Evolutionary conservation across 2,329 filamentous ascomycete species (phyloP).

Genomic region (Metarhizium anisopliae): DNA sequence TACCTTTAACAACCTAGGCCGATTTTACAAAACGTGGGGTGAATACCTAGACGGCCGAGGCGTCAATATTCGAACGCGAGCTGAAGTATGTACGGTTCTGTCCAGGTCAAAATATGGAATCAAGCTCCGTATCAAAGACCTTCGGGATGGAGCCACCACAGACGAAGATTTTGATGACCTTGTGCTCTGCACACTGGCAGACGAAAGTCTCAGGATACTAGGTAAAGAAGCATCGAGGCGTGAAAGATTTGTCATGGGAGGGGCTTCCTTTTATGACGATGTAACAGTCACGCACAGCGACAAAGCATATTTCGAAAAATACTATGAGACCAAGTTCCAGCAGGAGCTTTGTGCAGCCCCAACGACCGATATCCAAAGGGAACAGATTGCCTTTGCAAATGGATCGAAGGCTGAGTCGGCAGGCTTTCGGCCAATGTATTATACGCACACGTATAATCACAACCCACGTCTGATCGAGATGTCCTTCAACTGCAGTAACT

Average conservation of each 20-base stretch:
- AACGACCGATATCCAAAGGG: constrained; percentile 28
- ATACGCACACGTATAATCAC: constrained; percentile 49
- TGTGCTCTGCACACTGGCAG: constrained; percentile 56
- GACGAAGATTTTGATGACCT: constrained; percentile 55
- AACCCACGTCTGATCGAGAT: constrained; percentile 54
- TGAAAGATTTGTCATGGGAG: constrained; percentile 61
- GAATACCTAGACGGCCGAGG: constrained; percentile 43
- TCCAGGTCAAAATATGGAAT: constrained; percentile 43
- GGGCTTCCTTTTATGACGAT: constrained; percentile 61
- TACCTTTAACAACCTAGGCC: constrained; percentile 52
- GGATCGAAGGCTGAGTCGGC: constrained; percentile 39
- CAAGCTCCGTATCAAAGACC: constrained; percentile 42
- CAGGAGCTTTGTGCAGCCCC: constrained; percentile 39
- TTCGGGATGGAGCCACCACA: constrained; percentile 38
- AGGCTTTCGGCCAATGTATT: constrained; percentile 57
- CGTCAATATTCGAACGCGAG: constrained; percentile 46
- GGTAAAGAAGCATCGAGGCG: constrained; percentile 46
- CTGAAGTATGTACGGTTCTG: constrained; percentile 44
- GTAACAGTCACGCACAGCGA: constrained; percentile 64
- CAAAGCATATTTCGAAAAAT: constrained; percentile 52
- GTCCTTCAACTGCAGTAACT: constrained; percentile 69
- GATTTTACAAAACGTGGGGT: constrained; percentile 53
- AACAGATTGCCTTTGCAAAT: constrained; percentile 32
- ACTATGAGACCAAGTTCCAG: constrained; percentile 57
- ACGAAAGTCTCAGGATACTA: constrained; percentile 54